phyloP scores from a whole-genome alignment of 2,329 filamentous ascomycete genomes.

The Orbilia blumenaviensis region DNA sequence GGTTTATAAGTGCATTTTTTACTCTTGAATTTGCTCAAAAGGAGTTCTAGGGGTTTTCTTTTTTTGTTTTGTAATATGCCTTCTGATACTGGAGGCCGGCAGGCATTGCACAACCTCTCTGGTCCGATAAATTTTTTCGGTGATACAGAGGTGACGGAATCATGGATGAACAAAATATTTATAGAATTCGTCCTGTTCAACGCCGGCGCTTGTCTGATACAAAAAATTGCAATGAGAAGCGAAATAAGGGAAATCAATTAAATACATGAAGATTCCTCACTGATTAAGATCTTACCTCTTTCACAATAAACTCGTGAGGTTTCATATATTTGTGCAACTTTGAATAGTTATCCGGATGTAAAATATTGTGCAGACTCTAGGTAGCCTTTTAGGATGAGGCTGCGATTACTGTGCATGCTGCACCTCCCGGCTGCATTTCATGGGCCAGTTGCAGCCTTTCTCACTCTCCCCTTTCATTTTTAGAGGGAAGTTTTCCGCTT shows the following conservation, averaged over 20 bases:
- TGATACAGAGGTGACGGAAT: not conserved
- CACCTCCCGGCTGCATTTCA: not conserved
- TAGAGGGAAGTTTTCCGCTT: not conserved
- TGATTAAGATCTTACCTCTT: no score
- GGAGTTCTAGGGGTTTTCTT: constrained; percentile 11
- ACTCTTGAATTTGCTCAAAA: constrained; percentile 10
- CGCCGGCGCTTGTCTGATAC: not conserved
- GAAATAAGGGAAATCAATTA: not conserved
- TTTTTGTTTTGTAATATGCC: constrained; percentile 10
- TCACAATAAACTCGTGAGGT: not conserved
- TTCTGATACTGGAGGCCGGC: constrained; percentile 14
- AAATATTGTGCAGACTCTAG: no score
- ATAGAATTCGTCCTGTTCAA: constrained; percentile 5
- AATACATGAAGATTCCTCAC: not conserved
- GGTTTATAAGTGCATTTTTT: constrained; percentile 15
- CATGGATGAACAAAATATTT: not conserved
- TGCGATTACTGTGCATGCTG: not conserved
- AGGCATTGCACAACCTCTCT: not conserved
- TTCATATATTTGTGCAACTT: no score
- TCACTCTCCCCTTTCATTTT: not conserved
- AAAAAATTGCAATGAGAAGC: not conserved
- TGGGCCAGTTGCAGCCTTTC: not conserved
- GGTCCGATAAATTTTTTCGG: not conserved
- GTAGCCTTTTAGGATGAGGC: not conserved
- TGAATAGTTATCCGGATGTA: no score